phyloP scores from a whole-genome alignment of 2,329 filamentous ascomycete genomes.

The Herpotrichia juniperi region DNA sequence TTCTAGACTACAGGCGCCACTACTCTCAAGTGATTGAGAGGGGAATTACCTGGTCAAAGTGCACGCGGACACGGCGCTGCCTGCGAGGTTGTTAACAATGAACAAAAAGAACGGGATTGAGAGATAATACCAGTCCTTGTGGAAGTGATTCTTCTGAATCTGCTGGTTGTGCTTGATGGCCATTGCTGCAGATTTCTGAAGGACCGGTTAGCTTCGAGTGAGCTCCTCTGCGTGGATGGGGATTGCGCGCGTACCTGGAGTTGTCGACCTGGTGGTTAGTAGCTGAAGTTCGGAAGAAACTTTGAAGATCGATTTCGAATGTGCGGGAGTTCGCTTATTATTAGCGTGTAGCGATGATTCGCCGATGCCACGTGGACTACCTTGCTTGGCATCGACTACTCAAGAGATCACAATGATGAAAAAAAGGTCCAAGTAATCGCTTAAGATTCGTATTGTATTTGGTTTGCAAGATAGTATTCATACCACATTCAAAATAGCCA shows the following conservation, averaged over 20 bases:
- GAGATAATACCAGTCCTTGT: slow-evolving; percentile 64
- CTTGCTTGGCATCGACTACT: no score
- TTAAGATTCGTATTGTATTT: no score
- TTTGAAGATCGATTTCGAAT: not conserved
- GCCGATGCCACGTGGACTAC: no score
- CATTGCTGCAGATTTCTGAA: slow-evolving; percentile 50
- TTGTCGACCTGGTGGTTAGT: slow-evolving; percentile 43
- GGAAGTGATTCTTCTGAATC: slow-evolving; percentile 83
- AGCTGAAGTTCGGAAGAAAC: slow-evolving; percentile 13
- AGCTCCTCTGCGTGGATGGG: not conserved
- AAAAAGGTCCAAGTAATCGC: not conserved
- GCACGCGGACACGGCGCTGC: slow-evolving; percentile 97
- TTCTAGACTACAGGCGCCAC: slow-evolving; percentile 55
- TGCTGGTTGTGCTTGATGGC: slow-evolving; percentile 99
- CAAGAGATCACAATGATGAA: no score
- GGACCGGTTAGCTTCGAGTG: slow-evolving; percentile 15
- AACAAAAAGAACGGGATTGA: slow-evolving; percentile 13
- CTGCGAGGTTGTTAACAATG: slow-evolving; percentile 47
- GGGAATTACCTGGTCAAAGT: slow-evolving; percentile 97
- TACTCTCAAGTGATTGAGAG: slow-evolving; percentile 57
- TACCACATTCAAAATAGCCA: not conserved
- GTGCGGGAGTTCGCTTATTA: not conserved
- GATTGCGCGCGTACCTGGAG: slow-evolving; percentile 30
- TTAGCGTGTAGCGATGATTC: not conserved
- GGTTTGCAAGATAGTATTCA: not conserved